A percentile compares a stretch with the other conserved stretches of the same genome.
phyloP scores from a whole-genome alignment of 306 rosid genomes.

The Acacia acuminata region DNA sequence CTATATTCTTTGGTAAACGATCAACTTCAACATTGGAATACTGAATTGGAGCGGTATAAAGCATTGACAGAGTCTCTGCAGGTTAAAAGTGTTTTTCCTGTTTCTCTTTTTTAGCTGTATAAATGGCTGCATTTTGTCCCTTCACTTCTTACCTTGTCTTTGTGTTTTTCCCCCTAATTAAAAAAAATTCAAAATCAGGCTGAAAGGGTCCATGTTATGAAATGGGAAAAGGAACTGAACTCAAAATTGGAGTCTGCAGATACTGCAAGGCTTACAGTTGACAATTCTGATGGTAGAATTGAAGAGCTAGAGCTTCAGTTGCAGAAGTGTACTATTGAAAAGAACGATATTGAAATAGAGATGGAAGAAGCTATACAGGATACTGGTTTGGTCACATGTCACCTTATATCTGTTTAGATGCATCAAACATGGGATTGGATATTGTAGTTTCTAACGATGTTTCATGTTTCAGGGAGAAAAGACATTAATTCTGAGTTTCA shows the following conservation, averaged over 20 bases:
- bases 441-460: conserved; percentile 39
- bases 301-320: conserved; percentile 85
- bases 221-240: conserved; percentile 83
- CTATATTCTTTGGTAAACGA: conserved; percentile 71
- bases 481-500: conserved; percentile 87
- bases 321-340: conserved; percentile 66
- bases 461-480: conserved; percentile 75
- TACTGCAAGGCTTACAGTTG: conserved; percentile 57
- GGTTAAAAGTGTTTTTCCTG: conserved; percentile 50
- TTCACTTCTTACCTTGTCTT: conserved; percentile 10
- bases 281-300: conserved; percentile 53
- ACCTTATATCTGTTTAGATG: conserved; percentile 35
- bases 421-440: conserved; percentile 26
- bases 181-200: conserved; percentile 51
- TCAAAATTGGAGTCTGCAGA: conserved; percentile 69
- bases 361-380: conserved; percentile 91
- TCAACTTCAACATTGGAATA: conserved; percentile 90
- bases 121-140: conserved; percentile 16
- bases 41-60: conserved; percentile 72
- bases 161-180: neutral
- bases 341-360: conserved; percentile 75
- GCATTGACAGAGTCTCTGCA: conserved; percentile 69
- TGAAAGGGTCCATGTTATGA: conserved; percentile 63
- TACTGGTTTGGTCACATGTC: conserved; percentile 50
- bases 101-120: neutral